These are phyloP conservation scores for Colletotrichum cordylinicola DNA, from an alignment of 2,329 filamentous ascomycete genomes.

Conservation along the genomic window DNA sequence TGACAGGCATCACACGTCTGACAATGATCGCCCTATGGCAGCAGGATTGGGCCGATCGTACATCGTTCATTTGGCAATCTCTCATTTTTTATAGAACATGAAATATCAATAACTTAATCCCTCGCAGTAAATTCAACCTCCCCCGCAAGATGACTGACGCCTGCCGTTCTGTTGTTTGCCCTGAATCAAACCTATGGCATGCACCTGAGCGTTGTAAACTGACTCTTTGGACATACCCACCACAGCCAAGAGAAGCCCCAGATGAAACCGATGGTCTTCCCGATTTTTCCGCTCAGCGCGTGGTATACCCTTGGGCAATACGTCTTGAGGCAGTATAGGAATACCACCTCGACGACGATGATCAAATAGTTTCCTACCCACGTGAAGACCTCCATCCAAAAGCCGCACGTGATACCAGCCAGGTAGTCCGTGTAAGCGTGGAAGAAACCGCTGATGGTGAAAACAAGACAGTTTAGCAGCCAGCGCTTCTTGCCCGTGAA, in stretches of 20 bases:
- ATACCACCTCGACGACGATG: slow-evolving; percentile 3
- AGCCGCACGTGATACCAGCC: not conserved
- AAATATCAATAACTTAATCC: not conserved
- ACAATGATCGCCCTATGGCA: not conserved
- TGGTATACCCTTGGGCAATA: not conserved
- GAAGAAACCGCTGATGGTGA: slow-evolving; percentile 10
- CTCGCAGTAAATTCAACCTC: not conserved
- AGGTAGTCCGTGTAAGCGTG: slow-evolving; percentile 4
- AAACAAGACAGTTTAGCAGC: slow-evolving; percentile 20
- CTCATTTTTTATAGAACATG: not conserved
- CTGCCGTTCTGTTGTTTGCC: not conserved
- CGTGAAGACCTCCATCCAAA: slow-evolving; percentile 6
- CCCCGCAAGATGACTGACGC: not conserved
- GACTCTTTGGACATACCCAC: slow-evolving; percentile 3
- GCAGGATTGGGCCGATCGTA: not conserved
- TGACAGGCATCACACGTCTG: not conserved
- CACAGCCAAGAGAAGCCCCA: slow-evolving; percentile 14
- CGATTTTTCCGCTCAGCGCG: not conserved
- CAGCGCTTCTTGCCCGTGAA: slow-evolving; percentile 9
- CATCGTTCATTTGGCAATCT: not conserved
- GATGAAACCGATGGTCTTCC: not conserved
- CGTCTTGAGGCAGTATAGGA: not conserved
- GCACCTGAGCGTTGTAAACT: not conserved
- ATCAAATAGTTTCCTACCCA: slow-evolving; percentile 9
- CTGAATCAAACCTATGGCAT: not conserved